A percentile compares a stretch with the other conserved stretches of the same genome.
Evolutionary conservation across 306 rosid genomes (phyloP).

Genomic region (Quercus gilva): DNA sequence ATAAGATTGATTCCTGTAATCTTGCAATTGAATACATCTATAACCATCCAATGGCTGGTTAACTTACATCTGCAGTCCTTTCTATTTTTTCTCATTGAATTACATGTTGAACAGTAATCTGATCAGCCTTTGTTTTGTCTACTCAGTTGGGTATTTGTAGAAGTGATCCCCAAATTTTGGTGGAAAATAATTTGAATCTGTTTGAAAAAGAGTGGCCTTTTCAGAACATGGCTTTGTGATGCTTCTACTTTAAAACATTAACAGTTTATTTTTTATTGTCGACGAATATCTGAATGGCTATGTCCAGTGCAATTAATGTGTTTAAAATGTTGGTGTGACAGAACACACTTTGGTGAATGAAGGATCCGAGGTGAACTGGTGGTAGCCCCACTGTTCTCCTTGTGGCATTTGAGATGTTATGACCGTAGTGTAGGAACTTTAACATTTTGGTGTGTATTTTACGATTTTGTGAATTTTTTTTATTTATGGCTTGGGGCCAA

Average conservation of each 20-base stretch:
- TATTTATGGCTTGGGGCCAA: too few relatives aligned
- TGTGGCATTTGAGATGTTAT: too few relatives aligned
- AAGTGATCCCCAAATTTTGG: constrained; percentile 25
- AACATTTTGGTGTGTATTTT: too few relatives aligned
- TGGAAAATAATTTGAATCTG: constrained; percentile 50
- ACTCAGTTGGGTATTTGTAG: constrained; percentile 21
- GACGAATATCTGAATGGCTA: background rate
- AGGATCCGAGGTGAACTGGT: too few relatives aligned
- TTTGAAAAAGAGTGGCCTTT: constrained; percentile 29
- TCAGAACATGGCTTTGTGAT: constrained; percentile 16
- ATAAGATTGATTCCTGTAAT: constrained; percentile 67
- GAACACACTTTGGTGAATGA: background rate
- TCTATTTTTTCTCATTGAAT: constrained; percentile 11
- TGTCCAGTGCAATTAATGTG: background rate
- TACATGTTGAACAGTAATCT: constrained; percentile 21
- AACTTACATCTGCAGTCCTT: background rate
- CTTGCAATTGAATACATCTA: constrained; percentile 89
- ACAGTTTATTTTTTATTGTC: background rate
- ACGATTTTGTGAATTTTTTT: too few relatives aligned
- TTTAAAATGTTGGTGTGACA: background rate
- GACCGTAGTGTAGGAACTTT: too few relatives aligned
- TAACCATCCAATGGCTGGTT: constrained; percentile 91
- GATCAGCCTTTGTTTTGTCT: constrained; percentile 20
- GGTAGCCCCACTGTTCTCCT: too few relatives aligned
- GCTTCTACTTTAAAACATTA: constrained; percentile 4